Percentiles rank a stretch among this genome's conserved stretches.
Evolutionary conservation across 306 rosid genomes (phyloP).

Genomic region (Albizia julibrissin): DNA sequence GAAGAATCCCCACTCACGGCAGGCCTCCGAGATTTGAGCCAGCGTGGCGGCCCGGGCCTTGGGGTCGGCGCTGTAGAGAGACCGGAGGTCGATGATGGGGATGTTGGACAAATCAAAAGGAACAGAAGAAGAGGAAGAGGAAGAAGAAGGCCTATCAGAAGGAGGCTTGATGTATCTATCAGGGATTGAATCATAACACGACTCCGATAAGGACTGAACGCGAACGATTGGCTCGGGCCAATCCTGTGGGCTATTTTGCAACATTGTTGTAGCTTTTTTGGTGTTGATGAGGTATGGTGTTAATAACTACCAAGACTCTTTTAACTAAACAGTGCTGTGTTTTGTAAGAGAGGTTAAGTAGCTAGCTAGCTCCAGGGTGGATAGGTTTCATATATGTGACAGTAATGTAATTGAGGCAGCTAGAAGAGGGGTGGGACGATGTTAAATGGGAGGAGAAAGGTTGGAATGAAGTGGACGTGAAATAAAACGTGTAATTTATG

Average conservation of each 20-base stretch:
- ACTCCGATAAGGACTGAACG: conserved; percentile 77
- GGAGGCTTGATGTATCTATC: conserved; percentile 70
- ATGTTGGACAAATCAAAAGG: conserved; percentile 36
- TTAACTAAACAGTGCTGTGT: neutral
- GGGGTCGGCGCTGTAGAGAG: conserved; percentile 16
- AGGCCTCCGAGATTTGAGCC: conserved; percentile 52
- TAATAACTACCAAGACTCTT: neutral
- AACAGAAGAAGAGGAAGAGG: neutral
- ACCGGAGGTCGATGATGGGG: conserved; percentile 65
- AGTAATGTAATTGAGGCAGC: neutral
- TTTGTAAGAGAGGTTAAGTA: neutral
- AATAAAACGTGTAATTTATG: conserved; percentile 41
- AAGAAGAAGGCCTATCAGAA: conserved; percentile 37
- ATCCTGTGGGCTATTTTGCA: conserved; percentile 37
- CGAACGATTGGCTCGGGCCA: conserved; percentile 94
- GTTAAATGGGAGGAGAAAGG: conserved; percentile 14
- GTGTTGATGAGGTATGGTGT: neutral
- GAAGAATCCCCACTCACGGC: conserved; percentile 77
- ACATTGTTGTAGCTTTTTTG: neutral
- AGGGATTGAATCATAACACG: conserved; percentile 49
- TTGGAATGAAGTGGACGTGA: neutral
- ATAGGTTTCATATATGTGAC: neutral
- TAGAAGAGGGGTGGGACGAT: neutral
- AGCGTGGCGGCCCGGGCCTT: conserved; percentile 14
- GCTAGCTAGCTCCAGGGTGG: neutral